Base-by-base conservation (phyloP, 176 grass and related monocot species). In the Alloteropsis semialata region DNA sequence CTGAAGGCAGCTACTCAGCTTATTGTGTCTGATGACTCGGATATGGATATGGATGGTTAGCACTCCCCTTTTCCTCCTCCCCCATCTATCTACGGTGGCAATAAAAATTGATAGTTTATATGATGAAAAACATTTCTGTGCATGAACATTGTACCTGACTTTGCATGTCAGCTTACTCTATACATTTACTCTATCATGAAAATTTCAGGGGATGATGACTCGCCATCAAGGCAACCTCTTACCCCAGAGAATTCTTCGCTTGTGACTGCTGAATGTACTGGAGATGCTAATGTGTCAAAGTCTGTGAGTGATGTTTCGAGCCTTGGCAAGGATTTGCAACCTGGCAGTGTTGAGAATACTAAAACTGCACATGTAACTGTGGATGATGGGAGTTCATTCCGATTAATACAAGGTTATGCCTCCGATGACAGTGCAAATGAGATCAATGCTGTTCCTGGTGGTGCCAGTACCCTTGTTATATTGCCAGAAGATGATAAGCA, bases 31-130 rank as follows among this genome's bases (percentile, higher is more conserved):
- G 91, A 99, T 84, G 85, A 87, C 78, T 92, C 96, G 28, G 93
- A 99, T 81, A 99, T 94, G 92, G 93, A 98, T 76, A 95, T 98
- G 96, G 93, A 92, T 54, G 96, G 96, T 96, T 62, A 82, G 79
- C 30, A 24, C 78, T 71, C 78, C 56, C 53, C 60, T 70, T 57
- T 7, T 55, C 66, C 22, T 53, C 57, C 58, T 80, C 33, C 75
- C 24, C 29, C 32, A 48, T 82, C 69, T 19, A 11, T 78, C 36
- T 81, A 69, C 6, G 24, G 33, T 39, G 4, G 24, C 38, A 41
- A 61, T 75, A 55, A 77, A 72, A 76, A 21, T 46, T 55, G 28
- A 24, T 73, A 87, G 59, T 82, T 44, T 56, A 59, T 65, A 75
- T 17, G 74, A 72, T 73, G 27, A 14, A 3, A 74, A 49, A 78